A percentile compares a stretch with the other conserved stretches of the same genome.
Conservation (phyloP, 1,139 yeast genomes). For the Cylindricascospora bacillispora region DNA sequence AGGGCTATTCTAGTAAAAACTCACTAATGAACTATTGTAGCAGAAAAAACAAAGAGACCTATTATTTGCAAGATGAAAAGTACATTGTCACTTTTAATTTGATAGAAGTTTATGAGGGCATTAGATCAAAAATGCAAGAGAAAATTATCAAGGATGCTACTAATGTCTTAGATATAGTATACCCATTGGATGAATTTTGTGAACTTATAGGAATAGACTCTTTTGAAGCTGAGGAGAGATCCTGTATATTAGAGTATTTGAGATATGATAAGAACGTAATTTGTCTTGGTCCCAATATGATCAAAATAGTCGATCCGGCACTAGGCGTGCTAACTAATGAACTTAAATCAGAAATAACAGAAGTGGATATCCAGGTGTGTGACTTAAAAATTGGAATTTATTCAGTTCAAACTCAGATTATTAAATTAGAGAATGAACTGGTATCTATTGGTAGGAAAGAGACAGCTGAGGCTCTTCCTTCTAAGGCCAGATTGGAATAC, state of each 20-base stretch:
- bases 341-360: slow-evolving; percentile 16
- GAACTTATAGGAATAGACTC: slow-evolving; percentile 6
- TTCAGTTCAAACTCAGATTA: slow-evolving; percentile 9
- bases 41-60: slow-evolving; percentile 6
- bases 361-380: slow-evolving; percentile 24
- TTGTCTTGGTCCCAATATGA: slow-evolving; percentile 6
- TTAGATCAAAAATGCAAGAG: slow-evolving; percentile 1
- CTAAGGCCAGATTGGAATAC: slow-evolving; percentile 10
- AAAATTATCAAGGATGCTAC: slow-evolving; percentile 11
- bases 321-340: slow-evolving; percentile 3
- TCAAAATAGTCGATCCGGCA: slow-evolving; percentile 14
- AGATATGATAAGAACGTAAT: slow-evolving; percentile 11
- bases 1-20: background rate
- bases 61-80: background rate
- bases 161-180: slow-evolving; percentile 16
- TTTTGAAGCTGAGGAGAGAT: background rate
- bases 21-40: slow-evolving; percentile 5
- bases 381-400: slow-evolving; percentile 19
- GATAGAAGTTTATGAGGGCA: background rate
- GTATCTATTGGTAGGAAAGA: background rate
- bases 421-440: slow-evolving; percentile 7
- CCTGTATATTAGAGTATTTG: slow-evolving; percentile 11
- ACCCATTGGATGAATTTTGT: slow-evolving; percentile 12
- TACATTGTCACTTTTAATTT: too few species aligned
- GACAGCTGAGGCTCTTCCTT: slow-evolving; percentile 6